Evolutionary conservation across 169 alveolate genomes (phyloP).

Genomic region (Plasmodium gonderi): DNA sequence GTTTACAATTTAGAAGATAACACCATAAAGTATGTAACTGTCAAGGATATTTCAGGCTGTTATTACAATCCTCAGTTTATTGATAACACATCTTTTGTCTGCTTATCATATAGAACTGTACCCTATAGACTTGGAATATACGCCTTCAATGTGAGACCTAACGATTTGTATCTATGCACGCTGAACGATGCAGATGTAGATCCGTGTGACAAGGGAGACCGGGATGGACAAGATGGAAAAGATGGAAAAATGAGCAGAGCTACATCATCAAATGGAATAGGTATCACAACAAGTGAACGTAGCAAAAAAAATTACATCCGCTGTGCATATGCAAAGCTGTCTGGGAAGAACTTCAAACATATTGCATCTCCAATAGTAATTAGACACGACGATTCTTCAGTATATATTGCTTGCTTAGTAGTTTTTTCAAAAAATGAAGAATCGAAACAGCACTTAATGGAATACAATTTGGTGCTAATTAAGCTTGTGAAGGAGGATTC

Average conservation of each 20-base stretch:
- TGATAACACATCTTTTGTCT: conserved; percentile 70
- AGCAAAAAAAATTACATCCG: conserved; percentile 1
- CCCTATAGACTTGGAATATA: conserved; percentile 62
- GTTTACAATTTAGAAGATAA: conserved; percentile 53
- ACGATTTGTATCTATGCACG: conserved; percentile 50
- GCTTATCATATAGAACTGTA: conserved; percentile 32
- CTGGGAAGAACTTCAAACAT: conserved; percentile 44
- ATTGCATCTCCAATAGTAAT: conserved; percentile 26
- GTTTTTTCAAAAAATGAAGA: conserved; percentile 22
- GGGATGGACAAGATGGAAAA: background rate
- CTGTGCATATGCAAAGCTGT: conserved; percentile 45
- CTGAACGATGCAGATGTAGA: conserved; percentile 18
- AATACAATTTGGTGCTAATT: conserved; percentile 44
- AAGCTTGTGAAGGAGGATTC: conserved; percentile 37
- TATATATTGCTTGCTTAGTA: conserved; percentile 44
- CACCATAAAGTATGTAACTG: conserved; percentile 22
- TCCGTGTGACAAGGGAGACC: background rate
- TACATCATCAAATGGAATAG: background rate
- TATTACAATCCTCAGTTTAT: conserved; percentile 71
- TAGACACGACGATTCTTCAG: conserved; percentile 7
- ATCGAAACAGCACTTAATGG: conserved; percentile 26
- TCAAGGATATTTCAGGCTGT: conserved; percentile 41
- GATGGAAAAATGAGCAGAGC: background rate
- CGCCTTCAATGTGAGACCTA: conserved; percentile 50
- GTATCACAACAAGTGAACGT: background rate